phyloP scores from a whole-genome alignment of 495 filamentous ascomycete species.

The Trichoderma erinaceum region DNA sequence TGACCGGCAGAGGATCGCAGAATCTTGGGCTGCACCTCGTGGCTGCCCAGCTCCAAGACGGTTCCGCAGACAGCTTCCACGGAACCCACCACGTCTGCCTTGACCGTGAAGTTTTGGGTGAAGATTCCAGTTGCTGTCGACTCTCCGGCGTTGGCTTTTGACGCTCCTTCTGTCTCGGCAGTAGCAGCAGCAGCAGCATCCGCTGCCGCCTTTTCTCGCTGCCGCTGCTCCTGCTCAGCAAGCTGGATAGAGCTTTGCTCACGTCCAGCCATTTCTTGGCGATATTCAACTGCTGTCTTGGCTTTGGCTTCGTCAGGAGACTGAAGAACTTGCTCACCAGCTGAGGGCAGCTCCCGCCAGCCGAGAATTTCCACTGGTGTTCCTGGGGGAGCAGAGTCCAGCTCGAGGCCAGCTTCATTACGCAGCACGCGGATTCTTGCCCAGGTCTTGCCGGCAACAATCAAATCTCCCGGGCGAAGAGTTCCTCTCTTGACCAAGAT shows the following conservation, averaged over 20 bases:
- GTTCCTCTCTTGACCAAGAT: slow-evolving; percentile 85
- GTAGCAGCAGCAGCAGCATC: slow-evolving; percentile 23
- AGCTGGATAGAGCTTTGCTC: slow-evolving; percentile 33
- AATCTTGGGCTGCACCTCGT: slow-evolving; percentile 71
- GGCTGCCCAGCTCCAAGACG: slow-evolving; percentile 69
- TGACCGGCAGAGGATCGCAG: slow-evolving; percentile 72
- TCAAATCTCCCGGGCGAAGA: slow-evolving; percentile 68
- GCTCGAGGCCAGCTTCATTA: slow-evolving; percentile 73
- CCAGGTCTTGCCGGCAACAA: slow-evolving; percentile 85
- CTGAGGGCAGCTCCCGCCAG: slow-evolving; percentile 86
- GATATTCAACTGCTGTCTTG: slow-evolving; percentile 71
- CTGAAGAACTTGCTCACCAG: slow-evolving; percentile 83
- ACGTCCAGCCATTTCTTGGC: slow-evolving; percentile 47
- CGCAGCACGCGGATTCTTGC: slow-evolving; percentile 72
- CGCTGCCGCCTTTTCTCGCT: slow-evolving; percentile 44
- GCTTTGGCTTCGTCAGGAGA: slow-evolving; percentile 72
- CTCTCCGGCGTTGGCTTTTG: not conserved
- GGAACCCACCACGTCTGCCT: slow-evolving; percentile 88
- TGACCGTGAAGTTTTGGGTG: slow-evolving; percentile 75
- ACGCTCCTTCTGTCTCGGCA: not conserved
- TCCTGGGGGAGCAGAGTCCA: slow-evolving; percentile 75
- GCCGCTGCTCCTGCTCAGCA: slow-evolving; percentile 27
- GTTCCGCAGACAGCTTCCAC: slow-evolving; percentile 81
- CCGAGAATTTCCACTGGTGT: slow-evolving; percentile 88
- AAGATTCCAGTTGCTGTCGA: slow-evolving; percentile 44